Evolutionary conservation across 768 basidiomycete species (phyloP), one percentile per base, ranked within the genome.

Genomic region (Xerocomellus chrysenteron): DNA sequence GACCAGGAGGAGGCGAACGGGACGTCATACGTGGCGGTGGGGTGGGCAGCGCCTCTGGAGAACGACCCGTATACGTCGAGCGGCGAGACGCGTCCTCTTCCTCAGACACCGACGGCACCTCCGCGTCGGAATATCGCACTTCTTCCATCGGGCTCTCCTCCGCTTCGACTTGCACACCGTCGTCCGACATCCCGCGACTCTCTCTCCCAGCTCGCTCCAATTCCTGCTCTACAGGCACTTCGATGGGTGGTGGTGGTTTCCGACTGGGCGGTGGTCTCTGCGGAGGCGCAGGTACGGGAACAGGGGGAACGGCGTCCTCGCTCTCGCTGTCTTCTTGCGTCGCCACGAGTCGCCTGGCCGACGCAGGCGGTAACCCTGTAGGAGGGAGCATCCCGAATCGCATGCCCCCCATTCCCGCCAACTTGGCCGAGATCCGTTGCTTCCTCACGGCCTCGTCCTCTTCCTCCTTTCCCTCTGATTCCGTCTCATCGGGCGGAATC

Each of bases 71-170:
- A 42, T 55, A 44, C 26, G 72, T 64, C 36, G 67, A 53, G 32
- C 73, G 73, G 26, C 84, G 80, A 28, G 78, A 73, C 4, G 72
- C 72, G 2, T 54, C 50, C 49, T 79, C 81, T 50, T 69, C 71
- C 5, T 81, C 77, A 2, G 57, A n/a, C n/a, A n/a, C n/a, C n/a
- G n/a, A n/a, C n/a, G n/a, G 59, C 7, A 59, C 68, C 24, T 67
- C 71, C 10, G 75, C 79, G 58, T 87, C 85, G 36, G 84, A 82
- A 56, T 85, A 76, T 10, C 71, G 75, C 10, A 86, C 81, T 60
- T 89, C 87, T 60, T 90, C 88, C 14, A 83, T 74, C 65, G 89
- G 87, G 58, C 86, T 88, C 62, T 89, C 87, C 64, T 88, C 87
- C 7, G 79, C 82, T 55, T 89, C 88, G 26, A 84, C 82, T 37